Evolutionary conservation across 1,284 basidiomycete species (phyloP).

Genomic region (Mycosarcoma mackinlayi): DNA sequence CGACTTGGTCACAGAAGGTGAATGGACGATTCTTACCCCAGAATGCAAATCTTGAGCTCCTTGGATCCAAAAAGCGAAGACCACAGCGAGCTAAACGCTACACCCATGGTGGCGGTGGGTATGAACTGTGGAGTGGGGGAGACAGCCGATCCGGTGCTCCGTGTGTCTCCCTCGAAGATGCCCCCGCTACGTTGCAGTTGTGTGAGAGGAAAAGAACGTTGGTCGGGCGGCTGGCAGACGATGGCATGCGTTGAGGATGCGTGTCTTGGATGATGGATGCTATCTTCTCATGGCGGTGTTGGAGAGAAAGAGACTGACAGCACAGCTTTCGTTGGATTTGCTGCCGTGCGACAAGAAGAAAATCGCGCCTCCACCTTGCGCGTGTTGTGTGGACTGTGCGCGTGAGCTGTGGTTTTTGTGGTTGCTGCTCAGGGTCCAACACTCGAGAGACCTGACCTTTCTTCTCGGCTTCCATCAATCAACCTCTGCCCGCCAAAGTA

Average conservation of each 20-base stretch:
- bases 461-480: neutral
- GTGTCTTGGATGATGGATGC: neutral
- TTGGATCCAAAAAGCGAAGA: constrained; percentile 70
- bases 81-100: constrained; percentile 69
- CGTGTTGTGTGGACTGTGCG: constrained; percentile 15
- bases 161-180: neutral
- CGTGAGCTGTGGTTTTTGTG: neutral
- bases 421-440: constrained; percentile 25
- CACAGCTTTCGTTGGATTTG: no score
- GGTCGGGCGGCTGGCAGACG: no score
- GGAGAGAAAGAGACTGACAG: neutral
- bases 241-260: no score
- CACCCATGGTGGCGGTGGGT: constrained; percentile 53
- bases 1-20: no score
- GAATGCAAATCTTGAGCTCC: constrained; percentile 70
- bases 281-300: neutral
- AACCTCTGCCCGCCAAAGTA: neutral
- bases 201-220: no score
- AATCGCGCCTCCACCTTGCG: neutral
- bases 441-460: no score
- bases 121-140: neutral
- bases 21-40: constrained; percentile 46
- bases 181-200: no score
- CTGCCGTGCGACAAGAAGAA: constrained; percentile 24
- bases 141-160: constrained; percentile 1